Conservation (phyloP, 768 basidiomycete species). For the Lactarius hatsudake region DNA sequence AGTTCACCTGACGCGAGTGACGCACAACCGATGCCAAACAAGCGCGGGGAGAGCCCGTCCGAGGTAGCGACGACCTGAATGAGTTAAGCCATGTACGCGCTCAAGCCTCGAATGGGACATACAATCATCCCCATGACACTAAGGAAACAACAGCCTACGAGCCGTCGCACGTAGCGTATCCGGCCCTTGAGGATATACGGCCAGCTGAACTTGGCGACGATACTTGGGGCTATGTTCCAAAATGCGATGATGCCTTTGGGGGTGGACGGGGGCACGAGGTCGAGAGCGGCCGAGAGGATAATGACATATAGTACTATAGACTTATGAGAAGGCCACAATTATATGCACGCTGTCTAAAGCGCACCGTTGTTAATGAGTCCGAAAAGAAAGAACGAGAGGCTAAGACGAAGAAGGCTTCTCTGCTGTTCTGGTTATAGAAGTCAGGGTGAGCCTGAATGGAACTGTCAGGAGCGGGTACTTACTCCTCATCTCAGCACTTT, state of each 20-base stretch:
- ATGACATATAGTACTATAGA: constrained; percentile 86
- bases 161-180: constrained; percentile 74
- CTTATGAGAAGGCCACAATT: constrained; percentile 4
- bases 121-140: constrained; percentile 89
- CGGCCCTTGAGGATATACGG: constrained; percentile 86
- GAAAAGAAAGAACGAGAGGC: constrained; percentile 81
- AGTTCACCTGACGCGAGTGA: constrained; percentile 17
- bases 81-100: background rate
- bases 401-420: constrained; percentile 38
- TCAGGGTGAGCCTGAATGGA: background rate
- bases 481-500: constrained; percentile 2
- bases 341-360: constrained; percentile 13
- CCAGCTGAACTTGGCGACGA: constrained; percentile 88
- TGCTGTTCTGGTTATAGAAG: constrained; percentile 12
- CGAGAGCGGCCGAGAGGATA: constrained; percentile 92
- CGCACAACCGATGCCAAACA: constrained; percentile 27
- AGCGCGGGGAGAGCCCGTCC: constrained; percentile 18
- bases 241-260: constrained; percentile 95
- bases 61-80: constrained; percentile 27
- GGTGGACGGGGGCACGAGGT: constrained; percentile 86
- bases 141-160: constrained; percentile 70
- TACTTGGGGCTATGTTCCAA: constrained; percentile 89
- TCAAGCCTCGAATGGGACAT: constrained; percentile 33
- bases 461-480: background rate
- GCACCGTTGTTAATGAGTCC: constrained; percentile 90